Base-by-base conservation (phyloP, 352 stramenopile genomes). In the Globisporangium middletonii region DNA sequence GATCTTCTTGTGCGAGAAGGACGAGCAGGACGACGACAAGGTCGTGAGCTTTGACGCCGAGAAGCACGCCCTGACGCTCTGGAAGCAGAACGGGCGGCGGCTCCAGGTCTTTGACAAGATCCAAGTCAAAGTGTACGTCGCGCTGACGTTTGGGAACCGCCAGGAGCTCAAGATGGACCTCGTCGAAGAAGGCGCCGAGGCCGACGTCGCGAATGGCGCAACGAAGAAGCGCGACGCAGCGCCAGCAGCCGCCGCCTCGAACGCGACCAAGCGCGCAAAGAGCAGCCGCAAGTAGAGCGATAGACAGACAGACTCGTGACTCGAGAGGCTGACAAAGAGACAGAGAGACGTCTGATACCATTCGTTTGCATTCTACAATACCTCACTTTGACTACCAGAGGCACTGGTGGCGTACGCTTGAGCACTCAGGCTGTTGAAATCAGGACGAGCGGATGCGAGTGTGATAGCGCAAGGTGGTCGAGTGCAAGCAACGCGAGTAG, bases 1-100 rank as follows among this genome's bases (percentile, higher is more conserved):
- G 64, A 92, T 98, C 28, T 88, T 92, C 48, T 48, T 98, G 19
- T 81, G 82, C 9, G 73, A 93, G 19, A 90, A 89, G 62, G 75
- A 77, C 42, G 79, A 90, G 53, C 63, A 79, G 41, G 70, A 80
- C 4, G 67, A 82, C 44, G 76, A 88, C 8, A 61, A 85, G 7
- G 67, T 87, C 15, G 68, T 90, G 6, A 51, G 61, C 26, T 89
- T 72, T 46, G 73, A 93, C 56, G 75, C 71, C 1, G 64, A 57
- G 7, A 58, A 68, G 30, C 83, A 93, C 68, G 67, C 69, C 30
- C 67, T 93, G 9, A 89, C 68, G 41, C 60, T 93, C 30, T 70
- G 84, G 35, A 71, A 81, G 64, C 69, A 81, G 33, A 49, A 63
- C 27, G 65, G 72, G 15, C 81, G 81, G 28, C 72, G 48, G 26